Conservation (phyloP, 495 filamentous ascomycete species). For the Neurospora tetrasperma region DNA sequence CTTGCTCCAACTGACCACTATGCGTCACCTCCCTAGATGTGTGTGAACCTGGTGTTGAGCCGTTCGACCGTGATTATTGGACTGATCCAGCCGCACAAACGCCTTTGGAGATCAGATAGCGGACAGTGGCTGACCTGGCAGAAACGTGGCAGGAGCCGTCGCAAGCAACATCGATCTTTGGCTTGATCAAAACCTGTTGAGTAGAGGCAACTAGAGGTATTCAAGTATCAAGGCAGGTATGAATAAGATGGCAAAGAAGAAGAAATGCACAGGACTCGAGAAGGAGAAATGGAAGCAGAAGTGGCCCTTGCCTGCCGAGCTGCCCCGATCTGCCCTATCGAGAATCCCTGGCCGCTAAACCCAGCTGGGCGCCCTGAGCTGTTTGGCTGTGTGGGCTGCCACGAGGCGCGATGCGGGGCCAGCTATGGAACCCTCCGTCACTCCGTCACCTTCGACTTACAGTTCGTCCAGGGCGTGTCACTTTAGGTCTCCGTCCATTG, state of each 20-base stretch:
- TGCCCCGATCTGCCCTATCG: background rate
- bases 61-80: background rate
- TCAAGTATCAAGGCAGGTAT: background rate
- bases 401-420: background rate
- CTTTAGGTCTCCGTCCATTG: background rate
- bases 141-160: background rate
- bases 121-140: background rate
- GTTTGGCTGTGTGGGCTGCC: background rate
- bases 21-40: background rate
- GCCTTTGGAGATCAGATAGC: background rate
- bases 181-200: background rate
- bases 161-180: background rate
- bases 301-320: background rate
- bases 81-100: background rate
- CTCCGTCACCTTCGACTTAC: background rate
- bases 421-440: background rate
- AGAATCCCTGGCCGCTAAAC: background rate
- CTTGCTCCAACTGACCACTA: background rate
- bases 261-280: background rate
- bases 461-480: background rate
- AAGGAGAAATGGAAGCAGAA: background rate
- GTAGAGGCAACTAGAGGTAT: background rate
- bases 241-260: background rate
- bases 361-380: background rate
- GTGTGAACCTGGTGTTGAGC: background rate